Evolutionary conservation across 768 basidiomycete genomes (phyloP), one percentile per base, ranked within the genome.

Genomic region (Collybia sordida): DNA sequence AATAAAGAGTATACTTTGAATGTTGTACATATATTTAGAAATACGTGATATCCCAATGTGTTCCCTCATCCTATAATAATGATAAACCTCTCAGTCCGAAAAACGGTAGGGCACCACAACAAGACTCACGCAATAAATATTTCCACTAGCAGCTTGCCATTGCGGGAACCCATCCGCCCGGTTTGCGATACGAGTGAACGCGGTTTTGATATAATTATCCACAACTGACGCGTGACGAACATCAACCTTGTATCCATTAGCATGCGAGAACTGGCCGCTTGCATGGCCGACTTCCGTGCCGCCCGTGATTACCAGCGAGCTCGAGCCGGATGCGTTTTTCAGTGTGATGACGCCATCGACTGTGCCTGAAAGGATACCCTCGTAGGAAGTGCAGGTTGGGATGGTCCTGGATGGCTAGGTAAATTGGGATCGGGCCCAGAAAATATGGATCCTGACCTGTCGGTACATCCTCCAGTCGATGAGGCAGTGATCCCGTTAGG

Each of bases 261-360:
- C 49, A 43, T 66, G 64, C 24, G 61, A 62, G 46, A 55, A 62
- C 2, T 56, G 64, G 4, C 63, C 63, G 22, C 58, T 57, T 0
- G 63, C 60, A 48, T 67, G 66, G 14, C 66, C 66, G 23, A 61
- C 60, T 44, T 67, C 64, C 1, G 64, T 84, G 2, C 85, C 84
- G 1, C 88, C 88, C 2, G 88, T 90, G 45, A 91, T 79, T 59
- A 89, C 73, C 68, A 88, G 81, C 12, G 77, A 75, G 46, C 73
- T 71, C 11, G 84, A 77, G 0, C 85, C 84, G 14, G 80, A 80
- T 6, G 66, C 66, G 1, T 53, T 52, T 46, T 64, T 67, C 38
- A 64, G 51, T 5, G 60, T 56, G 51, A 66, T 66, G 12, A 65
- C 62, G 12, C 59, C 61, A 36, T 59, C 57, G 15, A 65, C 66